phyloP scores from a whole-genome alignment of 2,329 filamentous ascomycete genomes.

The Alternaria viburni region DNA sequence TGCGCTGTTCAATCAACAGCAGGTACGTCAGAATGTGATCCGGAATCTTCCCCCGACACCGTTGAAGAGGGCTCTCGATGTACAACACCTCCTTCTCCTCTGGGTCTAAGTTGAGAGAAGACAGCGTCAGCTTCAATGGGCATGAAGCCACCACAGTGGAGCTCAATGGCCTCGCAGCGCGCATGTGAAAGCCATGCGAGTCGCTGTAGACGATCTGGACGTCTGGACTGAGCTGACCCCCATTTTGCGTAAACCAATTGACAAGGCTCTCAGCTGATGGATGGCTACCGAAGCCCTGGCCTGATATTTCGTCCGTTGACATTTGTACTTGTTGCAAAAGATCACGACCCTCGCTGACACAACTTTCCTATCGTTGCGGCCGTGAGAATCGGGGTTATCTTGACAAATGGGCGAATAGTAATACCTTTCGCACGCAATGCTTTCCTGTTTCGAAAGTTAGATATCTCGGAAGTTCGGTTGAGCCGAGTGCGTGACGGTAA shows the following conservation, averaged over 20 bases:
- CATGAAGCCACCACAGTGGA: conserved; percentile 37
- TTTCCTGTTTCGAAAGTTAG: not conserved
- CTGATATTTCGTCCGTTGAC: conserved; percentile 3
- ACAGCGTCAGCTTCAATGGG: conserved; percentile 44
- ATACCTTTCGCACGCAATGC: conserved; percentile 12
- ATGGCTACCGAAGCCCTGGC: conserved; percentile 13
- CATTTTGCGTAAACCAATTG: conserved; percentile 40
- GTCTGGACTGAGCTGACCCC: conserved; percentile 39
- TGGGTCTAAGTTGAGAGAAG: conserved; percentile 44
- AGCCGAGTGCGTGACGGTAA: conserved; percentile 9
- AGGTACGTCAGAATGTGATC: conserved; percentile 45
- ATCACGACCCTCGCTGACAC: conserved; percentile 4
- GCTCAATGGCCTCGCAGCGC: conserved; percentile 27
- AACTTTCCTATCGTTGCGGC: conserved; percentile 12
- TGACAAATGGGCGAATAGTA: not conserved
- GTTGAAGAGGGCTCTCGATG: conserved; percentile 31
- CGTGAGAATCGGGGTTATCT: not conserved
- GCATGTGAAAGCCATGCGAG: conserved; percentile 40
- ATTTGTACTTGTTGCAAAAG: not conserved
- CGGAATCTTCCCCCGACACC: conserved; percentile 35
- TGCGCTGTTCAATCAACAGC: conserved; percentile 45
- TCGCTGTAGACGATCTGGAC: conserved; percentile 36
- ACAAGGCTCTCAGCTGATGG: conserved; percentile 28
- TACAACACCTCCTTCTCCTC: conserved; percentile 30
- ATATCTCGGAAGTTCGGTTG: conserved; percentile 12